Evolutionary conservation across 164 flowering plant genomes (phyloP).

Genomic region (Kalanchoe fedtschenkoi): DNA sequence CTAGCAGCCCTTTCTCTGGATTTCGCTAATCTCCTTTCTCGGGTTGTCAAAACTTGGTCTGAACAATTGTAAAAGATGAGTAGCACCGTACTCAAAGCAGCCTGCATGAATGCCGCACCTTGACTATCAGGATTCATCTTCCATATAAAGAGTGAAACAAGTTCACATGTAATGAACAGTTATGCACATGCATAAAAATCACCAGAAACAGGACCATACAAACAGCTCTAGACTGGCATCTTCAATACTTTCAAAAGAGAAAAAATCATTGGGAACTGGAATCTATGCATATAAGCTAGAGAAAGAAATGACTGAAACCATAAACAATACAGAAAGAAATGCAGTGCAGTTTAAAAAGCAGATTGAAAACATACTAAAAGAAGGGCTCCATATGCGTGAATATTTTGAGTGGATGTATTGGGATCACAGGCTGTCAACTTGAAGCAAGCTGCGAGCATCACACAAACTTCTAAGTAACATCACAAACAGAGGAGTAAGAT

Average conservation of each 20-base stretch:
- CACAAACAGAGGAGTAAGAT: neutral
- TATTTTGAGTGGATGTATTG: conserved; percentile 37
- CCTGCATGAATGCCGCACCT: conserved; percentile 28
- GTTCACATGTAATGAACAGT: neutral
- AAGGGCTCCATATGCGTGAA: conserved; percentile 50
- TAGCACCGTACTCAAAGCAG: conserved; percentile 53
- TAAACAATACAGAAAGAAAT: neutral
- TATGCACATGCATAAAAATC: too few species aligned
- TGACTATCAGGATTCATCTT: neutral
- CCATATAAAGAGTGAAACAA: neutral
- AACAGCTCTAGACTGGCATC: neutral
- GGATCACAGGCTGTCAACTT: conserved; percentile 38
- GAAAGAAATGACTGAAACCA: neutral
- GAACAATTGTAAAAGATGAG: conserved; percentile 87
- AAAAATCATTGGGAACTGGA: neutral
- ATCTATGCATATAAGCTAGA: neutral
- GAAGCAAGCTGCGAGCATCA: conserved; percentile 39
- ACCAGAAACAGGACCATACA: too few species aligned
- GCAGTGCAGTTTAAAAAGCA: neutral
- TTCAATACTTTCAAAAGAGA: neutral
- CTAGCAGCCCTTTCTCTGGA: conserved; percentile 86
- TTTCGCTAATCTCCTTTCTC: conserved; percentile 72
- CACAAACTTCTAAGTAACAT: neutral
- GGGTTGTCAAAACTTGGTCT: conserved; percentile 76
- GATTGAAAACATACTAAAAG: conserved; percentile 36